These are phyloP conservation scores for Yarrowia sp. DNA, from an alignment of 805 yeast species.

Conservation along the genomic window DNA sequence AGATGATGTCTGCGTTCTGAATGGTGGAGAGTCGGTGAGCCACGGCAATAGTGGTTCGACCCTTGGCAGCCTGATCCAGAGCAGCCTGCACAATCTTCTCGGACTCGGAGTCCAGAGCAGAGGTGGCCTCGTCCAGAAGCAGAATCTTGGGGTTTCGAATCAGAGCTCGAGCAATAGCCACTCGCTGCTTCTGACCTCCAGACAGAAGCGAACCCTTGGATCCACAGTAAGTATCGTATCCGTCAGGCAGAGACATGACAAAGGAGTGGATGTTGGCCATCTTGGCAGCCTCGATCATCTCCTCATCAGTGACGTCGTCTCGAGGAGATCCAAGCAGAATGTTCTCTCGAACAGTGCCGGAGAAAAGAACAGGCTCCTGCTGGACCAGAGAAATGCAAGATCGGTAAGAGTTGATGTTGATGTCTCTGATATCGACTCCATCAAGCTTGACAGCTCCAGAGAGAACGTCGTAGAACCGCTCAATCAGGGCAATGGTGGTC, in stretches of 20 bases:
- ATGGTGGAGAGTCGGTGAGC: conserved; percentile 84
- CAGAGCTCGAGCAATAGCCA: conserved; percentile 77
- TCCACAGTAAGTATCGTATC: conserved; percentile 65
- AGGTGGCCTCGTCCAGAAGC: conserved; percentile 73
- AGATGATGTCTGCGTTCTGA: conserved; percentile 65
- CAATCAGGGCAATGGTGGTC: conserved; percentile 60
- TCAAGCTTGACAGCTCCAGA: conserved; percentile 60
- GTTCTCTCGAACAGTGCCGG: conserved; percentile 64
- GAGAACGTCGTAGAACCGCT: conserved; percentile 60
- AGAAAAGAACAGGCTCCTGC: conserved; percentile 65
- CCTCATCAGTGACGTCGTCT: conserved; percentile 52
- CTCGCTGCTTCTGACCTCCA: conserved; percentile 80
- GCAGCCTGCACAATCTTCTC: conserved; percentile 80
- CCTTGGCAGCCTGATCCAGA: conserved; percentile 66
- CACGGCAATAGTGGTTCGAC: conserved; percentile 82
- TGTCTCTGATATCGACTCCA: conserved; percentile 57
- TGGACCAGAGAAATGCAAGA: conserved; percentile 64
- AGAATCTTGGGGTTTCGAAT: conserved; percentile 69
- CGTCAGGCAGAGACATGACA: conserved; percentile 62
- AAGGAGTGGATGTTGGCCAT: conserved; percentile 68
- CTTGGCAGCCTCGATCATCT: conserved; percentile 56
- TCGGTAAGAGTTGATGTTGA: conserved; percentile 60
- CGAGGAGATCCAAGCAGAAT: conserved; percentile 58
- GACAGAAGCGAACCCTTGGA: conserved; percentile 65
- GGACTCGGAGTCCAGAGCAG: conserved; percentile 71